phyloP scores from a whole-genome alignment of 148 eudicot species.

The Vaccinium myrtillus region DNA sequence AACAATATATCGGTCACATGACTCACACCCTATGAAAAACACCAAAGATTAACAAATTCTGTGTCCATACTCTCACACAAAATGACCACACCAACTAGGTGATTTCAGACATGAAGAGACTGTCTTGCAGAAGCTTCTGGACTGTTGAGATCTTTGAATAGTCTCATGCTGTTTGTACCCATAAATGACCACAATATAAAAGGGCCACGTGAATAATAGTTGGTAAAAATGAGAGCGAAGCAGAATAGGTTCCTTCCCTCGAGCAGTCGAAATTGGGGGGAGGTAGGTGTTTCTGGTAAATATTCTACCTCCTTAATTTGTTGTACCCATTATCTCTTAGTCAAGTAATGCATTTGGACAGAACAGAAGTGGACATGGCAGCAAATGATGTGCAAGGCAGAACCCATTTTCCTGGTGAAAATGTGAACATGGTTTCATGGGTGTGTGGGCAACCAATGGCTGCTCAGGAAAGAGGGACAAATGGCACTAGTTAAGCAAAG shows the following conservation, averaged over 20 bases:
- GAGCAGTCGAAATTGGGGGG: not conserved
- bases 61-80: not conserved
- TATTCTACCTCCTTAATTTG: not conserved
- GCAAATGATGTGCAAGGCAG: not conserved
- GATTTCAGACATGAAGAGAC: not conserved
- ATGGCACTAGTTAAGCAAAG: not conserved
- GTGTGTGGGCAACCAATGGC: not conserved
- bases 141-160: not conserved
- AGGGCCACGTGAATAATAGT: not conserved
- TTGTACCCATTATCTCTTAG: not conserved
- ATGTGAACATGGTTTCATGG: not conserved
- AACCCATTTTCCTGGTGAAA: constrained; percentile 7
- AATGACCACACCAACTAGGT: not conserved
- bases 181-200: not conserved
- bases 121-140: not conserved
- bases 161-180: not conserved
- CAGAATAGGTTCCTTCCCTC: not conserved
- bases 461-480: not conserved
- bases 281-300: not conserved
- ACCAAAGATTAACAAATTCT: not conserved
- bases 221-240: not conserved
- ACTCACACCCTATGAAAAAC: not conserved
- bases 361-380: not conserved
- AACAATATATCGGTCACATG: not conserved
- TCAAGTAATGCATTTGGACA: not conserved